Base-by-base conservation (phyloP, 2,329 filamentous ascomycete species). In the Ceratocystis albifundus region DNA sequence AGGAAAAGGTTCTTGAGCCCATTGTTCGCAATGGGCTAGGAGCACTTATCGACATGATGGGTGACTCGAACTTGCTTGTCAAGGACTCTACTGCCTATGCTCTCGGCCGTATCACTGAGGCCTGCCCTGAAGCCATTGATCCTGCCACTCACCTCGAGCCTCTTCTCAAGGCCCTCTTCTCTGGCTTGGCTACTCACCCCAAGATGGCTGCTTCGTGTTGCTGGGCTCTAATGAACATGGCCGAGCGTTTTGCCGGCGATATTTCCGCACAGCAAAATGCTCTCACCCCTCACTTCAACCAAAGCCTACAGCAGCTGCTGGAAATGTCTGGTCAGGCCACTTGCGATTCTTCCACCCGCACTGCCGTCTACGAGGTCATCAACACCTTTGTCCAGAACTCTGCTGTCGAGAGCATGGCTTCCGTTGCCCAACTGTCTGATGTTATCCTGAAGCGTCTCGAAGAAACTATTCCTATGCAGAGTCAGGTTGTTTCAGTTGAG, bases 141-240 rank as follows among this genome's bases (percentile, higher is more conserved):
- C 88, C 90, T 50, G 80, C 83, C 71, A 81, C 86, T 69, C 90
- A 96, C 74, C 83, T 99, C 4, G 88, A 91, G 70, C 85, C 88
- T 22, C 81, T 99, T 69, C 93, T 99, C 73, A 84, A 86, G 66
- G 89, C 92, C 50, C 84, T 99, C 8, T 99, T 99, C 80, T 85
- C 87, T 71, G 94, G 93, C 63, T 82, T 99, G 68, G 85, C 90
- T 68, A 93, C 89, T 78, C 94, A 88, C 75, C 88, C 91, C 68
- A 96, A 96, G 84, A 99, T 99, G 87, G 94, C 93, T 41, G 87
- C 90, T 66, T 99, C 94, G 36, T 97, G 94, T 85, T 99, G 94
- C 80, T 96, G 95, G 94, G 92, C 94, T 41, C 79, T 99, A 71
- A 97, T 99, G 90, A 99, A 97, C 78, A 80, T 99, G 74, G 93